Percentiles rank a stretch among this genome's conserved stretches.
phyloP scores from a whole-genome alignment of 805 yeast genomes.

The Dipodascopsis uninucleata region DNA sequence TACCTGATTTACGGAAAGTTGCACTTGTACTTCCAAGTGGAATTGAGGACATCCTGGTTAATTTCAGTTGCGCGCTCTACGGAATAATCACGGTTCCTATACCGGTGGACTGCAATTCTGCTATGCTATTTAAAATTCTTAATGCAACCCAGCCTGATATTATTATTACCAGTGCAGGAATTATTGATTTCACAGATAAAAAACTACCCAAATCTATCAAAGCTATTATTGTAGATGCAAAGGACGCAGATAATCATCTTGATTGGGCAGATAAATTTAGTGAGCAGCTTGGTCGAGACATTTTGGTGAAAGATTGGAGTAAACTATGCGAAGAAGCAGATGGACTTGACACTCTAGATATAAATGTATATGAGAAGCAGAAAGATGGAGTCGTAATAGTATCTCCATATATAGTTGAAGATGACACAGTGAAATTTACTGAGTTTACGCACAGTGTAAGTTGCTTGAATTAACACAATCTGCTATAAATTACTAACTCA shows the following conservation, averaged over 20 bases:
- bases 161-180: slow-evolving; percentile 22
- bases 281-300: slow-evolving; percentile 1
- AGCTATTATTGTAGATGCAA: slow-evolving; percentile 11
- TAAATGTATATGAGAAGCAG: too few species aligned
- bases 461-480: neutral
- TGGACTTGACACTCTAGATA: too few species aligned
- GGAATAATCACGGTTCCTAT: slow-evolving; percentile 20
- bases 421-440: neutral
- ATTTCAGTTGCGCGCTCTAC: slow-evolving; percentile 16
- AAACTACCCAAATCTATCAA: slow-evolving; percentile 15
- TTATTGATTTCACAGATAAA: slow-evolving; percentile 15
- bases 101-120: slow-evolving; percentile 9
- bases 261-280: slow-evolving; percentile 20
- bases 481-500: neutral
- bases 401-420: neutral
- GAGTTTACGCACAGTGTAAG: slow-evolving; percentile 1
- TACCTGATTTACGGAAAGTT: slow-evolving; percentile 11
- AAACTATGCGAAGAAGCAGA: too few species aligned
- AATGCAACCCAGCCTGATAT: slow-evolving; percentile 23
- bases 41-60: slow-evolving; percentile 14
- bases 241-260: slow-evolving; percentile 1
- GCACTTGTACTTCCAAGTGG: slow-evolving; percentile 23
- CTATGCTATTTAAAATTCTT: slow-evolving; percentile 11
- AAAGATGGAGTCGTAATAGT: neutral
- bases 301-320: slow-evolving; percentile 8